Conservation (phyloP, 1,284 basidiomycete species). For the Inonotus hispidus region DNA sequence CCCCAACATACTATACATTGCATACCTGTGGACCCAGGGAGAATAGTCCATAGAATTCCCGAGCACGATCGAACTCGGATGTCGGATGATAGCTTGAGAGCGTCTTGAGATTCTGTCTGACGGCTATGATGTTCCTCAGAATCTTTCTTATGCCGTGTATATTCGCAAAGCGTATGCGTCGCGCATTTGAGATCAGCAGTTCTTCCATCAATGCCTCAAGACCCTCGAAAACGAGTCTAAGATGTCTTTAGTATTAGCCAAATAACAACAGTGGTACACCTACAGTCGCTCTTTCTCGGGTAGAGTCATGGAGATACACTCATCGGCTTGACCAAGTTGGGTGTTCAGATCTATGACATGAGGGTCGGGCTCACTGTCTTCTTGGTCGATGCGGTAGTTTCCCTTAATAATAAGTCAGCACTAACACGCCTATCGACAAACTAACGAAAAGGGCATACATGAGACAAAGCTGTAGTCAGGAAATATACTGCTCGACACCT, state of each 20-base stretch:
- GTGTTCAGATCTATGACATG: conserved; percentile 86
- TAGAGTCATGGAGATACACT: conserved; percentile 58
- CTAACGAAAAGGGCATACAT: conserved; percentile 40
- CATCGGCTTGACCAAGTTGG: conserved; percentile 76
- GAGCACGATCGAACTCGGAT: conserved; percentile 70
- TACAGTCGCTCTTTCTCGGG: conserved; percentile 64
- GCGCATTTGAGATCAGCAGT: conserved; percentile 72
- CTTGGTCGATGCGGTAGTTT: conserved; percentile 75
- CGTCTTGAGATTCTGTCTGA: conserved; percentile 90
- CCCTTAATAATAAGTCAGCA: conserved; percentile 44
- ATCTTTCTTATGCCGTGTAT: conserved; percentile 84
- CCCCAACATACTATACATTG: conserved; percentile 8
- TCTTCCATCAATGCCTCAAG: conserved; percentile 86
- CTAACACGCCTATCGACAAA: conserved; percentile 6
- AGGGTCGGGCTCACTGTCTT: conserved; percentile 86
- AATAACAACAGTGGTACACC: conserved; percentile 25
- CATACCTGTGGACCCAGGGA: conserved; percentile 67
- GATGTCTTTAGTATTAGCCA: neutral
- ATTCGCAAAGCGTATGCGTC: conserved; percentile 69
- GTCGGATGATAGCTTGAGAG: conserved; percentile 57
- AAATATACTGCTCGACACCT: conserved; percentile 83
- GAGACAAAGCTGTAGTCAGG: conserved; percentile 71
- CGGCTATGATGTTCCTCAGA: conserved; percentile 82
- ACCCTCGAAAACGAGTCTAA: conserved; percentile 83
- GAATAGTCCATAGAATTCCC: conserved; percentile 81